These are phyloP conservation scores for Ogataea saltuana DNA, from an alignment of 805 yeast species.

Conservation along the genomic window DNA sequence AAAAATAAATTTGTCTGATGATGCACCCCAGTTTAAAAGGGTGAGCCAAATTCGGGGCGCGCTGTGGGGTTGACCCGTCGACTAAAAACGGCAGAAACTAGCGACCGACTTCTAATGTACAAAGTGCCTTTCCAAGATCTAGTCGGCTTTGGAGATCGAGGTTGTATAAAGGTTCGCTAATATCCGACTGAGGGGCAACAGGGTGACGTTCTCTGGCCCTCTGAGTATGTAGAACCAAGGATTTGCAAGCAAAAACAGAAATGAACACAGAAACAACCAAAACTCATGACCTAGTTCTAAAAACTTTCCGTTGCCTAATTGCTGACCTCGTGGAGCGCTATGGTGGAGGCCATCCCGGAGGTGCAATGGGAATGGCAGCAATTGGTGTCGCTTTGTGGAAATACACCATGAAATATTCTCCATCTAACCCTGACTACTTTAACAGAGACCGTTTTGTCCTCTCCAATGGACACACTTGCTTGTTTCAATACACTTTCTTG, in stretches of 20 bases:
- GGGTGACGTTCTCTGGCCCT: no score
- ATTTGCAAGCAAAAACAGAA: no score
- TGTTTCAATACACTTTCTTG: constrained; percentile 80
- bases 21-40: no score
- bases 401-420: constrained; percentile 75
- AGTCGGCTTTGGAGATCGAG: no score
- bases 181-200: no score
- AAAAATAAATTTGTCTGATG: no score
- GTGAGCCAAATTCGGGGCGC: no score
- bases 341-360: constrained; percentile 92
- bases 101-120: constrained; percentile 8
- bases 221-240: no score
- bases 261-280: constrained; percentile 27
- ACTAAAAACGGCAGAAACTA: background rate
- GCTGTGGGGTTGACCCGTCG: background rate
- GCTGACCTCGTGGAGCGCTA: constrained; percentile 37
- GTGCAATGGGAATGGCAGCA: constrained; percentile 97
- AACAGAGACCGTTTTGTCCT: constrained; percentile 94
- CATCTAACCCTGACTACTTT: constrained; percentile 87
- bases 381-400: constrained; percentile 86
- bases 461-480: constrained; percentile 96
- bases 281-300: constrained; percentile 30
- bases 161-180: background rate
- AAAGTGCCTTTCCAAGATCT: no score
- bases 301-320: constrained; percentile 35